Percentiles rank a stretch among this genome's conserved stretches.
These are phyloP conservation scores for Carpinus fangiana DNA, from an alignment of 306 rosid species.

Conservation along the genomic window DNA sequence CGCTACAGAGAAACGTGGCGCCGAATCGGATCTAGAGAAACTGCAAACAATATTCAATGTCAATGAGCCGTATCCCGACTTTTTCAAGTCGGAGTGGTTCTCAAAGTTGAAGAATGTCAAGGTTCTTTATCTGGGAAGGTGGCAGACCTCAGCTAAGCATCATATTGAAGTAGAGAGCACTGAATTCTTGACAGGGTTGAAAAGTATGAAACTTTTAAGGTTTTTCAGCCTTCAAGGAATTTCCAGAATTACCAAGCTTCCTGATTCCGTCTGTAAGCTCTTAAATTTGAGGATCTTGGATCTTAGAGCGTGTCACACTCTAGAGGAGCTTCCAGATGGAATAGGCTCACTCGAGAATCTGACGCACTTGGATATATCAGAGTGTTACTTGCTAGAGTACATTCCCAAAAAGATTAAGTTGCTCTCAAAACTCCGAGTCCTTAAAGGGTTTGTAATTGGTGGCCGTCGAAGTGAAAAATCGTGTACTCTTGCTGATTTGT, in stretches of 20 bases:
- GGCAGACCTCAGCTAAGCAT: constrained; percentile 15
- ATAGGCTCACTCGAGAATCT: constrained; percentile 16
- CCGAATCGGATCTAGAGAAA: background rate
- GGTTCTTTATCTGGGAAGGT: constrained; percentile 32
- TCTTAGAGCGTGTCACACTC: constrained; percentile 36
- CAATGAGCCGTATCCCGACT: constrained; percentile 33
- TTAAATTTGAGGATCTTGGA: constrained; percentile 25
- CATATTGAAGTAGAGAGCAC: constrained; percentile 27
- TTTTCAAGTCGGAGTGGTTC: constrained; percentile 25
- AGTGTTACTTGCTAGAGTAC: constrained; percentile 28
- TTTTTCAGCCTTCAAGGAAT: constrained; percentile 38
- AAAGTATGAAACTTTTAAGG: constrained; percentile 12
- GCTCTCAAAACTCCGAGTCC: constrained; percentile 22
- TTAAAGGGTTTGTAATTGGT: constrained; percentile 28
- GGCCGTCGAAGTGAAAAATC: background rate
- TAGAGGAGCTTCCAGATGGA: constrained; percentile 20
- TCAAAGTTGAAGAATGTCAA: constrained; percentile 2
- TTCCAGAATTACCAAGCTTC: constrained; percentile 22
- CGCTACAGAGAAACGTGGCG: accelerated
- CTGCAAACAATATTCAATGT: constrained; percentile 24
- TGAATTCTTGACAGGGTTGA: constrained; percentile 12
- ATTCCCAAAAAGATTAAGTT: constrained; percentile 17
- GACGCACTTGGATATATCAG: constrained; percentile 35
- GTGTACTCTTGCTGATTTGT: constrained; percentile 9
- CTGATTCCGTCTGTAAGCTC: constrained; percentile 5